These are phyloP conservation scores for Chaetoceros muelleri DNA, from an alignment of 108 stramenopile genomes.

Conservation along the genomic window DNA sequence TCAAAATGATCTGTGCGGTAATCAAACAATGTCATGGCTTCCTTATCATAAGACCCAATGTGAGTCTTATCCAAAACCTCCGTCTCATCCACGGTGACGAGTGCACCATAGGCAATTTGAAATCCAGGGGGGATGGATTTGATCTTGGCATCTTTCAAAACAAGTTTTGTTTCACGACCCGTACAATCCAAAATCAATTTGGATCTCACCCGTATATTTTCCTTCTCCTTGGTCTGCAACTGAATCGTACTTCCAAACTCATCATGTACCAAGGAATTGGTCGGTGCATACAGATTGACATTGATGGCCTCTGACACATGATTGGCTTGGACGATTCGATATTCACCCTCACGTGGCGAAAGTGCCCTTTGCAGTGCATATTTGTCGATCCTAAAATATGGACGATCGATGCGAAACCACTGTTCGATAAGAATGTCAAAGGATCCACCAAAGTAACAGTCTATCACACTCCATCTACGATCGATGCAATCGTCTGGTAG, in stretches of 20 bases:
- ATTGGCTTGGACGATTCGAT: conserved; percentile 46
- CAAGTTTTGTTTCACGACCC: conserved; percentile 82
- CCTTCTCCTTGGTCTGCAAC: conserved; percentile 36
- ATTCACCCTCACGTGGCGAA: conserved; percentile 25
- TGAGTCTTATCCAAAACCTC: conserved; percentile 25
- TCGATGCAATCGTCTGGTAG: conserved; percentile 35
- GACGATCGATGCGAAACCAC: conserved; percentile 57
- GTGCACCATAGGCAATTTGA: conserved; percentile 91
- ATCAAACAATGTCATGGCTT: conserved; percentile 94
- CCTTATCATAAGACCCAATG: conserved; percentile 85
- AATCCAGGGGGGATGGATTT: conserved; percentile 56
- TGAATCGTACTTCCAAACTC: conserved; percentile 42
- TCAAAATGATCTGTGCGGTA: conserved; percentile 88
- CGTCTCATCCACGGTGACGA: conserved; percentile 64
- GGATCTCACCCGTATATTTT: conserved; percentile 44
- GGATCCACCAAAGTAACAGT: conserved; percentile 90
- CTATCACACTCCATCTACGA: conserved; percentile 72
- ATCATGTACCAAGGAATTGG: conserved; percentile 57
- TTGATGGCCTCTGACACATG: conserved; percentile 54
- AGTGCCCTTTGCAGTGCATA: conserved; percentile 46
- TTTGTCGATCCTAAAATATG: conserved; percentile 78
- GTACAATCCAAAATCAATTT: conserved; percentile 88
- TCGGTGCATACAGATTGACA: conserved; percentile 67
- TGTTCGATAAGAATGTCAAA: conserved; percentile 69
- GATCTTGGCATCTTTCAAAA: conserved; percentile 57